These are phyloP conservation scores for Mucor circinelloides DNA, from an alignment of 371 early-diverging fungal species.

Conservation along the genomic window DNA sequence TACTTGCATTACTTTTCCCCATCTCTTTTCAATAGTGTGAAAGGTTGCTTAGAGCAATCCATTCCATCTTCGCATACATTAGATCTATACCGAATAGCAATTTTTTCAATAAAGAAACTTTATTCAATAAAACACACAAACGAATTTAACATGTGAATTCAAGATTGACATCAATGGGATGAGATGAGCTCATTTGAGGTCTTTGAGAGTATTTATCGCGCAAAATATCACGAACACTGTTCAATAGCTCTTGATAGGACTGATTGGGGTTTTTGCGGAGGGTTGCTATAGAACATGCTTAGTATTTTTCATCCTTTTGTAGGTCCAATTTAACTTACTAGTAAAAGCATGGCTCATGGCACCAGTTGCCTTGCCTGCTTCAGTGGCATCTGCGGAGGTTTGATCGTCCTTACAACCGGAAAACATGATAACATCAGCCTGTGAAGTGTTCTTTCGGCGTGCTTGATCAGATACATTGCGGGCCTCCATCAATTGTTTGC, in stretches of 20 bases:
- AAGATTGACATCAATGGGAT: slow-evolving; percentile 80
- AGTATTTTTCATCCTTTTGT: not conserved
- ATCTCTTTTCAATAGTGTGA: not conserved
- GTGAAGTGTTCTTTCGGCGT: slow-evolving; percentile 47
- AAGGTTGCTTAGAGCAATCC: not conserved
- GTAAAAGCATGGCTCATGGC: slow-evolving; percentile 89
- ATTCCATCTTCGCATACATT: not conserved
- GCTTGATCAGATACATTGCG: slow-evolving; percentile 41
- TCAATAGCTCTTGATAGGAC: slow-evolving; percentile 78
- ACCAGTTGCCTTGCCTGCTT: slow-evolving; percentile 61
- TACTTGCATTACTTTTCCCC: not conserved
- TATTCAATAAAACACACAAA: too few species aligned
- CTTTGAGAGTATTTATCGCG: slow-evolving; percentile 75
- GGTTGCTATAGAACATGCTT: slow-evolving; percentile 20
- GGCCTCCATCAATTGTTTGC: slow-evolving; percentile 45
- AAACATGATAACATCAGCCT: slow-evolving; percentile 86
- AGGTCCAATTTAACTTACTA: slow-evolving; percentile 25
- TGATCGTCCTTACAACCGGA: slow-evolving; percentile 92
- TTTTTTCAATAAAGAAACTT: too few species aligned
- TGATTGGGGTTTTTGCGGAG: slow-evolving; percentile 65
- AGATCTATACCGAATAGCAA: too few species aligned
- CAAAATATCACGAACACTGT: slow-evolving; percentile 74
- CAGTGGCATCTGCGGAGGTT: slow-evolving; percentile 83
- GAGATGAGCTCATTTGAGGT: slow-evolving; percentile 80
- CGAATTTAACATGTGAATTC: slow-evolving; percentile 51